phyloP scores from a whole-genome alignment of 2,329 filamentous ascomycete species.

The Aspergillus proliferans region DNA sequence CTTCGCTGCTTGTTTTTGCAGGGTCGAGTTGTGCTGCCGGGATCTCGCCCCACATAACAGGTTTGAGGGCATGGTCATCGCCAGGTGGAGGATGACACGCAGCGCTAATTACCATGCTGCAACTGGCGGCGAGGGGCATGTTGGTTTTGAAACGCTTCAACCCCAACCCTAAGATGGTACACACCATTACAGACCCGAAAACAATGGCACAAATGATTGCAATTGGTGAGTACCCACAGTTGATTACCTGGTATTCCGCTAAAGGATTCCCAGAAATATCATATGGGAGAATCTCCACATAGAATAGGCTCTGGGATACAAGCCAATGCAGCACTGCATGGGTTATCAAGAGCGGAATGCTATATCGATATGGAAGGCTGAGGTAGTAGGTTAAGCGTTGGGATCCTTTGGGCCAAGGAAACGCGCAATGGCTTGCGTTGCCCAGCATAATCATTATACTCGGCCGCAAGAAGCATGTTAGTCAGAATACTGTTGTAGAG shows the following conservation, averaged over 20 bases:
- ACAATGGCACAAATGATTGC: not conserved
- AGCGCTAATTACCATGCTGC: constrained; percentile 5
- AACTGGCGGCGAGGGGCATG: constrained; percentile 4
- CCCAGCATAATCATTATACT: constrained; percentile 40
- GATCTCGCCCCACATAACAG: constrained; percentile 10
- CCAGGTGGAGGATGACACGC: constrained; percentile 5
- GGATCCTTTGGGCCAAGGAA: constrained; percentile 32
- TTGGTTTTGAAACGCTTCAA: not conserved
- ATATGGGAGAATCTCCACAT: constrained; percentile 17
- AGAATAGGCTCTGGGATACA: constrained; percentile 41
- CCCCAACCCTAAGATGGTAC: not conserved
- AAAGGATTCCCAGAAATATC: constrained; percentile 14
- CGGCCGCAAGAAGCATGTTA: constrained; percentile 40
- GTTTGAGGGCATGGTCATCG: constrained; percentile 1
- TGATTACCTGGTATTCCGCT: not conserved
- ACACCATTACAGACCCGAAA: not conserved
- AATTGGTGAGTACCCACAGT: not conserved
- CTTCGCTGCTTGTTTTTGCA: no score
- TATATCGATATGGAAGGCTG: constrained; percentile 38
- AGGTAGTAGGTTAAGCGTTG: constrained; percentile 43
- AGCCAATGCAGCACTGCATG: constrained; percentile 41
- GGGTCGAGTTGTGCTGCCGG: no score
- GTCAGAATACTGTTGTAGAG: constrained; percentile 34
- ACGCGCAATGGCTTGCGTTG: constrained; percentile 38
- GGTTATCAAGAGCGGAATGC: constrained; percentile 30